Base-by-base conservation (phyloP, 1,139 yeast genomes). In the Blastobotrys aristatus region DNA sequence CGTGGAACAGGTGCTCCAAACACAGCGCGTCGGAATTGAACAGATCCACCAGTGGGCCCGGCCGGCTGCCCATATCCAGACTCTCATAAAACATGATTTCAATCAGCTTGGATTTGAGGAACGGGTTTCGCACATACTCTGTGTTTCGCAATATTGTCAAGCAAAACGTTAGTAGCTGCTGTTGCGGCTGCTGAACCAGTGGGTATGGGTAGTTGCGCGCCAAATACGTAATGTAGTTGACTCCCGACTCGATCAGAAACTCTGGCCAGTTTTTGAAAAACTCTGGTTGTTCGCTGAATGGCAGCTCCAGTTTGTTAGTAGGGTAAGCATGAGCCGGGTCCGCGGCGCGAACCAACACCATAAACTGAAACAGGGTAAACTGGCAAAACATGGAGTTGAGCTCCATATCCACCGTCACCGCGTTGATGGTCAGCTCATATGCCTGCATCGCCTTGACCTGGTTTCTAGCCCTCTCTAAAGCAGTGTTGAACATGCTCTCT, bases 81-180 rank as follows among this genome's bases (percentile, higher is more conserved):
- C 90, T 73, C 0, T 97, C 97, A 55, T 76, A 73, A 58, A 84
- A 89, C 50, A 94, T 69, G 30, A 88, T 74, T 63, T 92, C 96
- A 22, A 88, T 84, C 48, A 92, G 70, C 59, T 83, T 80, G 13
- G 95, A 82, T 60, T 92, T 92, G 70, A 92, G 74, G 69, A 92
- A 97, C 0, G 98, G 98, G 62, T 92, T 94, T 50, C 95, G 88
- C 47, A 92, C 73, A 45, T 86, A 70, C 59, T 84, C 90, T 0
- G 97, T 92, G 63, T 95, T 86, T 63, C 96, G 79, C 58, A 92
- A 69, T 49, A 90, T 74, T 1, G 82, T 76, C 16, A 88, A 80
- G 2, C 84, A 73, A 61, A 88, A 82, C 55, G 86, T 90, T 42
- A 87, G 77, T 57, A 86, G 77, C 31, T 58, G 58, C 17, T 50